Conservation (phyloP, 768 basidiomycete species). For the Lactifluus echinatus region DNA sequence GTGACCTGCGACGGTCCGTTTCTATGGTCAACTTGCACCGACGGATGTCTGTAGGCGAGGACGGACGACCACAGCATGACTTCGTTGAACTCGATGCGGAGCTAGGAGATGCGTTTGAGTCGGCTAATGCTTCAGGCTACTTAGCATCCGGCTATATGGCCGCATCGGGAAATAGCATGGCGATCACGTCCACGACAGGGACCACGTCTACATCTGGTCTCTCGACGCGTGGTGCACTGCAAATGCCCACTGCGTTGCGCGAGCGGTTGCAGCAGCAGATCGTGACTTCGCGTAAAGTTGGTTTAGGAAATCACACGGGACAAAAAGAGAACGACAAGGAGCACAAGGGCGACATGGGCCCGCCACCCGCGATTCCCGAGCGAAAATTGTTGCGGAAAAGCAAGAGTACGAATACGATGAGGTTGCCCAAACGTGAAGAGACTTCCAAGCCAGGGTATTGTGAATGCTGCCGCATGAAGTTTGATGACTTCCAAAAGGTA, state of each 20-base stretch:
- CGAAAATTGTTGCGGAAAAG: constrained; percentile 56
- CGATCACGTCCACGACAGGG: constrained; percentile 83
- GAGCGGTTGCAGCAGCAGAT: constrained; percentile 57
- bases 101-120: constrained; percentile 34
- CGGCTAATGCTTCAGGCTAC: constrained; percentile 63
- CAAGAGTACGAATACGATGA: constrained; percentile 71
- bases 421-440: constrained; percentile 73
- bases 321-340: constrained; percentile 28
- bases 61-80: constrained; percentile 30
- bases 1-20: constrained; percentile 62
- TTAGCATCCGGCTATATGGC: constrained; percentile 67
- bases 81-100: constrained; percentile 36
- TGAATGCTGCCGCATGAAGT: constrained; percentile 89
- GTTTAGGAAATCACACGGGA: constrained; percentile 26
- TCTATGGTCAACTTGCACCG: constrained; percentile 74
- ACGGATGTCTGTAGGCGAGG: constrained; percentile 34
- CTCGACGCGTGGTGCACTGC: constrained; percentile 33
- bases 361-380: constrained; percentile 51
- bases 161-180: constrained; percentile 92
- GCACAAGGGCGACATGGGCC: constrained; percentile 50
- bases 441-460: constrained; percentile 92
- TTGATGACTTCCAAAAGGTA: constrained; percentile 79
- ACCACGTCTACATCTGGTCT: constrained; percentile 62
- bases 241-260: constrained; percentile 45
- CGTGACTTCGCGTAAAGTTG: constrained; percentile 51